These are phyloP conservation scores for Erodium moschatum DNA, from an alignment of 441 rosid species.

Conservation along the genomic window DNA sequence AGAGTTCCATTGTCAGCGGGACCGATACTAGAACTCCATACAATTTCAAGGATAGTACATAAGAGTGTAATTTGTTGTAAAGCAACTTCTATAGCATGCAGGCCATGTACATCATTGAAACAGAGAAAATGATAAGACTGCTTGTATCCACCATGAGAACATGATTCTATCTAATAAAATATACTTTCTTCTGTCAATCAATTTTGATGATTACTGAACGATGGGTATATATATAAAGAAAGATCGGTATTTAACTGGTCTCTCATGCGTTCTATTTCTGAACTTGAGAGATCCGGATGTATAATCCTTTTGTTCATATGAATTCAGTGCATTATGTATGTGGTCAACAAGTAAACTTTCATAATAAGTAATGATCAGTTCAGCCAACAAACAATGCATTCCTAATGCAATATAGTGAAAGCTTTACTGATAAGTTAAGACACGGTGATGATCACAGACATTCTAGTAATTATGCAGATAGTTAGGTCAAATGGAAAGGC, in stretches of 20 bases:
- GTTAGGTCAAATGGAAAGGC: no score
- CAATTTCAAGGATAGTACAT: constrained; percentile 5
- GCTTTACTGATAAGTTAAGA: no score
- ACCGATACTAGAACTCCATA: not conserved
- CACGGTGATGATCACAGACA: no score
- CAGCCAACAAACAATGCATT: no score
- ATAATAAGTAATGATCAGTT: no score
- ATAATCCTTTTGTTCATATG: not conserved
- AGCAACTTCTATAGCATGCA: not conserved
- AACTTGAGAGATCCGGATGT: not conserved
- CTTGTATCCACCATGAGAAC: no score
- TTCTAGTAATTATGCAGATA: no score
- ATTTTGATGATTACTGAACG: not conserved
- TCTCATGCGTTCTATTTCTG: not conserved
- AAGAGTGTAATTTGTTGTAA: constrained; percentile 10
- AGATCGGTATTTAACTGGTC: not conserved
- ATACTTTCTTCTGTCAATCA: not conserved
- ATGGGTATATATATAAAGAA: not conserved
- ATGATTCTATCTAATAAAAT: not conserved
- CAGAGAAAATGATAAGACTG: not conserved
- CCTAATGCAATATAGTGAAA: no score
- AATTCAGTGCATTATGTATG: not conserved
- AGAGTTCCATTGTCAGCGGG: not conserved
- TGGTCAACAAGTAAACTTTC: not conserved
- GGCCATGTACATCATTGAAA: not conserved